Evolutionary conservation across 73 alveolate genomes (phyloP).

Genomic region (Paramecium primaurelia): DNA sequence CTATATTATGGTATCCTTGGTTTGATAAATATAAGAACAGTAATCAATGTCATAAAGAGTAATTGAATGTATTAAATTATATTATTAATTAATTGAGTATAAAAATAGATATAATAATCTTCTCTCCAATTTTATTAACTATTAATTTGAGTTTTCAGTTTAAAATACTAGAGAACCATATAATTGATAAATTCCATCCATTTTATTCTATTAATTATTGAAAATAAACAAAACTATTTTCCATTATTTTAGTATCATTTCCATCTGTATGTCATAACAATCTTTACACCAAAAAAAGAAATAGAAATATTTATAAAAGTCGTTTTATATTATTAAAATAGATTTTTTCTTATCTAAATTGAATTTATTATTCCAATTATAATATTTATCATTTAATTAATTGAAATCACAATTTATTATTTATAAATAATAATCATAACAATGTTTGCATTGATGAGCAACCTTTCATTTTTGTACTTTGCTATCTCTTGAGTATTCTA

Average conservation of each 20-base stretch:
- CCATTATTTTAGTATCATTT: too few relatives aligned
- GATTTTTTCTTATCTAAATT: not conserved
- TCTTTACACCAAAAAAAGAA: too few relatives aligned
- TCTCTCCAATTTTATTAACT: too few relatives aligned
- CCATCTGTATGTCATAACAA: too few relatives aligned
- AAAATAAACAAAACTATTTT: too few relatives aligned
- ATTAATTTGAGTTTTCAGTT: too few relatives aligned
- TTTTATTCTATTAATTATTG: too few relatives aligned
- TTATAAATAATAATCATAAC: not conserved
- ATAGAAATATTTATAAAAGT: not conserved
- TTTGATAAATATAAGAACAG: not conserved
- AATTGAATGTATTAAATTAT: not conserved
- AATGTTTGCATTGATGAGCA: not conserved
- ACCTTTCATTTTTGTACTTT: not conserved
- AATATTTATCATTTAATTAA: not conserved
- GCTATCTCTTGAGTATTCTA: not conserved
- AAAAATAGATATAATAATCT: too few relatives aligned
- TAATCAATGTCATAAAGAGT: not conserved
- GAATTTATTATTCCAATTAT: not conserved
- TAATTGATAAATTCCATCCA: too few relatives aligned
- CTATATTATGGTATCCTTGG: not conserved
- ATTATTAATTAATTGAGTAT: too few relatives aligned
- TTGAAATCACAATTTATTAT: not conserved
- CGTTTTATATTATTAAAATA: not conserved
- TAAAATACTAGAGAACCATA: too few relatives aligned